Percentiles rank a stretch among this genome's conserved stretches.
Conservation (phyloP, 2,329 filamentous ascomycete species). For the Chaetoscypha palmicola region DNA sequence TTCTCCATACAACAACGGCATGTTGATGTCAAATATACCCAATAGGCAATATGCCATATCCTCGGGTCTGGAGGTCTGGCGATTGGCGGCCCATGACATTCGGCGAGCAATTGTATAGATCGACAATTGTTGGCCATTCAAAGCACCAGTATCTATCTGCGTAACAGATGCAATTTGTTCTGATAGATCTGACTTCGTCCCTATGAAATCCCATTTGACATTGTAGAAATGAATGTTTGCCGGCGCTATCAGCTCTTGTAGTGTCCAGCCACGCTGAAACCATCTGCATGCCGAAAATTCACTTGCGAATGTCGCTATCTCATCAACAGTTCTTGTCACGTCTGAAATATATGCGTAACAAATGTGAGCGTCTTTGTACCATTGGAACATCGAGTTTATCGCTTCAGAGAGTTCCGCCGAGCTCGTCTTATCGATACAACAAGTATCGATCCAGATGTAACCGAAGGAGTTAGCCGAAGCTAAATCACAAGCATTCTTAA, state of each 20-base stretch:
- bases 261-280: not conserved
- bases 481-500: not conserved
- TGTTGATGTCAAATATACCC: not conserved
- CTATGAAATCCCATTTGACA: not conserved
- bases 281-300: not conserved
- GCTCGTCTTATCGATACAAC: not conserved
- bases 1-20: not conserved
- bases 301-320: not conserved
- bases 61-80: not conserved
- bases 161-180: not conserved
- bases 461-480: not conserved
- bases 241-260: not conserved
- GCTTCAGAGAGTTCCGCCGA: no score
- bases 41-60: not conserved
- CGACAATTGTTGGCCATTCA: not conserved
- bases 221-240: not conserved
- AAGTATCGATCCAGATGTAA: constrained; percentile 1
- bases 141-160: not conserved
- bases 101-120: not conserved
- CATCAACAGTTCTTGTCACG: not conserved
- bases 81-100: not conserved
- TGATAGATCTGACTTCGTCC: not conserved
- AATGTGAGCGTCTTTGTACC: not conserved
- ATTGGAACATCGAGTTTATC: not conserved
- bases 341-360: not conserved